Percentiles rank a stretch among this genome's conserved stretches.
phyloP scores from a whole-genome alignment of 2,329 filamentous ascomycete genomes.

The Penicillium sp. region DNA sequence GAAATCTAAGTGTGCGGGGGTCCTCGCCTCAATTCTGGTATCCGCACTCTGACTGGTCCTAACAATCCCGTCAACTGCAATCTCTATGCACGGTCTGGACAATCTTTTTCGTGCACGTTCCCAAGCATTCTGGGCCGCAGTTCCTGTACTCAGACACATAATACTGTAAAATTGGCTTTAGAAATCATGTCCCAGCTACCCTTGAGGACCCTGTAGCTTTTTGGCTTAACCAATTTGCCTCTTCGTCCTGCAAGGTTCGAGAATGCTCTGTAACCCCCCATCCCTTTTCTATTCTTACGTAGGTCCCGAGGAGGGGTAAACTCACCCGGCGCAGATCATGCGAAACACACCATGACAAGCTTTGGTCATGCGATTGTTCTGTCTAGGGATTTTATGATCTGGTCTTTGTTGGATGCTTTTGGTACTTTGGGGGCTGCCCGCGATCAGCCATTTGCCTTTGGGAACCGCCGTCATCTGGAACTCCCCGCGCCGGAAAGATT shows the following conservation, averaged over 20 bases:
- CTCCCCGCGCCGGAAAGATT: constrained; percentile 8
- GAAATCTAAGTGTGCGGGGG: constrained; percentile 6
- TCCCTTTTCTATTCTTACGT: constrained; percentile 17
- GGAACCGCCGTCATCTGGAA: background rate
- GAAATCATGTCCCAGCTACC: background rate
- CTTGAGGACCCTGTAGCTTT: background rate
- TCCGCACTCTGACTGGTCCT: constrained; percentile 4
- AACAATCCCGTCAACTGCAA: background rate
- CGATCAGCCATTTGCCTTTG: background rate
- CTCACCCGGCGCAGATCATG: constrained; percentile 25
- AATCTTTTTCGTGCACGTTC: constrained; percentile 17
- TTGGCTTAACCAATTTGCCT: background rate
- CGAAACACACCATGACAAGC: constrained; percentile 17
- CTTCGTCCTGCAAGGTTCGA: constrained; percentile 12
- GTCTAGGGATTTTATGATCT: background rate
- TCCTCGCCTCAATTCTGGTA: constrained; percentile 5
- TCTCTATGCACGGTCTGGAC: constrained; percentile 9
- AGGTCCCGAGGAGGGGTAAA: constrained; percentile 29
- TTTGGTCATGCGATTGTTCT: constrained; percentile 21
- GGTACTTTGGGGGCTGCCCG: background rate
- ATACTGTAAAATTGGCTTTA: background rate
- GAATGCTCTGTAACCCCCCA: constrained; percentile 18
- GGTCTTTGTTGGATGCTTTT: background rate
- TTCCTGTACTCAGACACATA: constrained; percentile 4
- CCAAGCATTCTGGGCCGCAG: constrained; percentile 10